Percentiles rank a stretch among this genome's conserved stretches.
phyloP scores from a whole-genome alignment of 2,329 filamentous ascomycete genomes.

The Aaosphaeria arxii region DNA sequence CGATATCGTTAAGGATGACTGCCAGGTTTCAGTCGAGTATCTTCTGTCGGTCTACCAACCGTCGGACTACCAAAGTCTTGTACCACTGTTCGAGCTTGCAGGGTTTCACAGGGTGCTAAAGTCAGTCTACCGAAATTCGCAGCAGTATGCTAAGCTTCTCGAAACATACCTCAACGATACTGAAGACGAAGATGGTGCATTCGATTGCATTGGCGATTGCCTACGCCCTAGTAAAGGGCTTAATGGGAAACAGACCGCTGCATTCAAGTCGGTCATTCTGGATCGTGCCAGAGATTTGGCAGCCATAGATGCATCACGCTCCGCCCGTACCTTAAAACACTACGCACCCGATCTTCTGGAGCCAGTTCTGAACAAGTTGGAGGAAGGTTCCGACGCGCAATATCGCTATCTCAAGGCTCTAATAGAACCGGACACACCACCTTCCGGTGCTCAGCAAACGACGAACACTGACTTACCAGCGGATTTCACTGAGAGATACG shows the following conservation, averaged over 20 bases:
- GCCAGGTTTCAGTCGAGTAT: constrained; percentile 95
- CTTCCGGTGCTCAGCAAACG: constrained; percentile 19
- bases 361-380: constrained; percentile 61
- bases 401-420: constrained; percentile 75
- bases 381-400: constrained; percentile 62
- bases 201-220: constrained; percentile 75
- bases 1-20: constrained; percentile 80
- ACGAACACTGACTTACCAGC: constrained; percentile 39
- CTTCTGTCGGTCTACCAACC: constrained; percentile 91
- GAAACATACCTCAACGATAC: constrained; percentile 82
- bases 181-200: constrained; percentile 71
- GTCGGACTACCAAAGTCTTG: constrained; percentile 70
- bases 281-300: constrained; percentile 65
- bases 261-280: constrained; percentile 67
- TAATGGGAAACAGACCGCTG: constrained; percentile 66
- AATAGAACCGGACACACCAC: constrained; percentile 58
- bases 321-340: constrained; percentile 63
- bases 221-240: constrained; percentile 64
- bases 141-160: constrained; percentile 74
- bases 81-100: constrained; percentile 74
- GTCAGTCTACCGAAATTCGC: constrained; percentile 76
- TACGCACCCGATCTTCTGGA: constrained; percentile 64
- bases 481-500: constrained; percentile 75
- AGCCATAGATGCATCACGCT: constrained; percentile 61
- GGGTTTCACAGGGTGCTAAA: constrained; percentile 91